Evolutionary conservation across 2,329 filamentous ascomycete species (phyloP).

Genomic region (Clonostachys chloroleuca): DNA sequence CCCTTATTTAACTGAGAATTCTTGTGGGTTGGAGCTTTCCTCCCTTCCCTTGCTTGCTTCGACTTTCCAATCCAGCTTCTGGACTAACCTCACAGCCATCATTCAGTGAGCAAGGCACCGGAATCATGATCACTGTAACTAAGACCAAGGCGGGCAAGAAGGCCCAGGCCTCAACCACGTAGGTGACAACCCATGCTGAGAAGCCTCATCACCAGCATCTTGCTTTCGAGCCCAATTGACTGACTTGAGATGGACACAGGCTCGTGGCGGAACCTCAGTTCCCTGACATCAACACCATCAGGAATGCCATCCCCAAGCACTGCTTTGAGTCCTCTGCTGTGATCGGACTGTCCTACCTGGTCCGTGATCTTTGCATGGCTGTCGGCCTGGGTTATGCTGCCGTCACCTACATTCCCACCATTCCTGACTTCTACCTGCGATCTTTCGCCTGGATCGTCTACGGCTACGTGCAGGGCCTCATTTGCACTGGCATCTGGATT

Average conservation of each 20-base stretch:
- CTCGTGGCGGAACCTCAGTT: conserved; percentile 11
- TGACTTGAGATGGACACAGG: no score
- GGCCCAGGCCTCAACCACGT: no score
- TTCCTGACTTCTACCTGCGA: conserved; percentile 38
- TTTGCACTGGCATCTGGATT: conserved; percentile 68
- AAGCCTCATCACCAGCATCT: no score
- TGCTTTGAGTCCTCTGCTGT: conserved; percentile 54
- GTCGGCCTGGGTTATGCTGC: conserved; percentile 42
- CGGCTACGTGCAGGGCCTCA: conserved; percentile 59
- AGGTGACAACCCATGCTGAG: no score
- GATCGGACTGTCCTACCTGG: conserved; percentile 49
- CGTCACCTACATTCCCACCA: conserved; percentile 46
- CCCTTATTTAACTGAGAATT: no score
- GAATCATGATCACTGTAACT: neutral
- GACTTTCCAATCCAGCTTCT: no score
- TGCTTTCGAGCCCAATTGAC: no score
- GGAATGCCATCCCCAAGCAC: conserved; percentile 52
- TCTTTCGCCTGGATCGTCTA: conserved; percentile 51
- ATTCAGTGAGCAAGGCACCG: no score
- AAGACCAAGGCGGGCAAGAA: neutral
- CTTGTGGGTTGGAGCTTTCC: no score
- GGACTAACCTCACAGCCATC: no score
- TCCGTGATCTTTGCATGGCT: conserved; percentile 49
- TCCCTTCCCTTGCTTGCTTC: no score
- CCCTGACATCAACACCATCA: conserved; percentile 42